Base-by-base conservation (phyloP, 768 basidiomycete species). In the Lentinula sp. region DNA sequence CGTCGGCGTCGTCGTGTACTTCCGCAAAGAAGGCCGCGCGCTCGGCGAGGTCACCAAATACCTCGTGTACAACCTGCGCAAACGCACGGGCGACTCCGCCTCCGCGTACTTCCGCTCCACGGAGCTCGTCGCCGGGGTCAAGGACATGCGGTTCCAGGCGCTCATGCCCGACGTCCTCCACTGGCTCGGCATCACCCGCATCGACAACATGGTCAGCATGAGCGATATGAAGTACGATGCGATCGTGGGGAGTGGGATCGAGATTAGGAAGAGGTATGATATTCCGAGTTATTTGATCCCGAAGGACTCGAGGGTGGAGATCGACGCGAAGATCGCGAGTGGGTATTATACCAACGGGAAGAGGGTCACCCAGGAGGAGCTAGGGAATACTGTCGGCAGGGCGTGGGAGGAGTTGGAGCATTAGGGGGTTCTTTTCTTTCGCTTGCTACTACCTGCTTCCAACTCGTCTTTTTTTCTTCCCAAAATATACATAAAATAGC, bases 161-260 rank as follows among this genome's bases (percentile, higher is more conserved):
- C 79, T 93, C 62, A 97, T 98, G 95, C 96, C 96, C 3, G 96
- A 98, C 70, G 90, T 97, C 6, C 76, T 98, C 49, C 93, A 95
- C 71, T 98, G 95, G 93, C 74, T 98, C 16, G 96, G 96, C 0
- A 90, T 98, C 69, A 87, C 71, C 74, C 92, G 92, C 80, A 84
- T 98, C 49, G 86, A 93, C 72, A 87, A 87, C 68, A 85, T 98
- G 87, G 87, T 96, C 15, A 88, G 86, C 23, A 93, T 93, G 91
- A 91, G 90, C 61, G 91, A 93, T 68, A 91, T 93, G 57, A 96
- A 98, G 85, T 95, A 97, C 76, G 85, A 97, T 64, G 94, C 95
- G 8, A 95, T 98, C 52, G 90, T 95, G 60, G 81, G 87, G 67
- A 88, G 87, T 9, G 95, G 95, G 0, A 96, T 97, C 62, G 83